Evolutionary conservation across 2,329 filamentous ascomycete species (phyloP), one percentile per base, ranked within the genome.

Genomic region (Ceratocystis ficicola): DNA sequence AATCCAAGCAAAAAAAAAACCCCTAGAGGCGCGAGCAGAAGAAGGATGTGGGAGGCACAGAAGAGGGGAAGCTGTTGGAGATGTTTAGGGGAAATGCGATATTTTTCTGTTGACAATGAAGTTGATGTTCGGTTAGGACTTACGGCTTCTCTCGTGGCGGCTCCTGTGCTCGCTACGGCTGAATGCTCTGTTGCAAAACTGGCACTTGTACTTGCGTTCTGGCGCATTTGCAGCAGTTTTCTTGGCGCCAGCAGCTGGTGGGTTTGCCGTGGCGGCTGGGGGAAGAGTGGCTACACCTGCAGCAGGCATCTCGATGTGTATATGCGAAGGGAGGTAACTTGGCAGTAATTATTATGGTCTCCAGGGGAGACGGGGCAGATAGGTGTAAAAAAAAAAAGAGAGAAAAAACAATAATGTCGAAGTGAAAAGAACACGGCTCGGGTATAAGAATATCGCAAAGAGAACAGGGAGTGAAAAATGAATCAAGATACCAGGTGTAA

Each of bases 131-230:
- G 65, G 69, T 59, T 6, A 65, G 69, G 55, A 93, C 93, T 82
- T 94, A 97, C 94, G 94, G 76, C 91, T 96, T 79, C 94, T 85
- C 79, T 99, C 94, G 78, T 99, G 94, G 77, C 94, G 84, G 78
- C 91, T 96, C 72, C 94, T 86, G 77, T 99, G 94, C 78, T 99
- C 94, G 76, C 91, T 96, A 76, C 94, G 84, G 79, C 92, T 96
- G 77, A 99, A 99, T 70, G 94, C 94, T 77, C 94, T 85, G 78
- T 92, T 92, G 81, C 94, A 97, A 78, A 96, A 97, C 81, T 96
- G 91, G 80, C 94, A 99, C 77, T 97, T 96, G 85, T 99, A 99
- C 79, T 96, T 96, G 81, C 95, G 93, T 81, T 97, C 94, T 66
- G 92, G 90, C 72, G 85, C 66, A 48, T 63, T 67, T 22, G 66